A percentile compares a stretch with the other conserved stretches of the same genome.
These are phyloP conservation scores for Trichoderma sp. DNA, from an alignment of 2,329 filamentous ascomycete genomes.

Conservation along the genomic window DNA sequence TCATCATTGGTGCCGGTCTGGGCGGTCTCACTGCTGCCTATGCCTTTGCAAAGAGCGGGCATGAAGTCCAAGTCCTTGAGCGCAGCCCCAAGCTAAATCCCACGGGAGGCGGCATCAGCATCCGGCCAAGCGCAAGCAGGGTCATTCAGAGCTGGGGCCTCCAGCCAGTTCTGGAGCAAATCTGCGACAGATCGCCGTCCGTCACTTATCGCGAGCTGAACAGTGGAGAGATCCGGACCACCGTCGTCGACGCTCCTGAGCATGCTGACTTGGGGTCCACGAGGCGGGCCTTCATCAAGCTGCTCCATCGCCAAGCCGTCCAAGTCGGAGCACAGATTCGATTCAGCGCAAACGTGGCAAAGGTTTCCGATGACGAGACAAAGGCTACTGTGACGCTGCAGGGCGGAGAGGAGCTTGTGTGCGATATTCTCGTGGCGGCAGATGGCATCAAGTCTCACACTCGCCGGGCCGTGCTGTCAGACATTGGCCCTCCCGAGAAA, in stretches of 20 bases:
- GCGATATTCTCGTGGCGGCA: slow-evolving; percentile 9
- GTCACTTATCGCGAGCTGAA: slow-evolving; percentile 21
- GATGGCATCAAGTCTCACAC: slow-evolving; percentile 20
- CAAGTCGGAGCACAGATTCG: slow-evolving; percentile 9
- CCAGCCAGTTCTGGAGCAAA: slow-evolving; percentile 2
- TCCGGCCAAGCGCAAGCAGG: slow-evolving; percentile 22
- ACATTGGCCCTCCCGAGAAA: slow-evolving; percentile 3
- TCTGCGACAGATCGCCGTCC: slow-evolving; percentile 16
- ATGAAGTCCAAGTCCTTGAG: slow-evolving; percentile 23
- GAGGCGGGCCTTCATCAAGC: slow-evolving; percentile 20
- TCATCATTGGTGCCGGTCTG: slow-evolving; percentile 25
- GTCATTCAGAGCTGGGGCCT: slow-evolving; percentile 24
- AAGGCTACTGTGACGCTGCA: slow-evolving; percentile 5
- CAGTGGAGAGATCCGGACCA: slow-evolving; percentile 20
- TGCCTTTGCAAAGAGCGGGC: slow-evolving; percentile 20
- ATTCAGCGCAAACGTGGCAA: neutral
- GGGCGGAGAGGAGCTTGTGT: neutral
- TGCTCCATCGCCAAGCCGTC: slow-evolving; percentile 11
- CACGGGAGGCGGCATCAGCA: slow-evolving; percentile 24
- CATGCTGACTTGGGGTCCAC: slow-evolving; percentile 23
- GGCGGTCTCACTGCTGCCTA: slow-evolving; percentile 25
- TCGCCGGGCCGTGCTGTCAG: slow-evolving; percentile 9
- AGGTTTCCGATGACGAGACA: neutral
- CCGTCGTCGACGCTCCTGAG: slow-evolving; percentile 19
- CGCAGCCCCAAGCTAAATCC: slow-evolving; percentile 20